Conservation (phyloP, 169 alveolate genomes). For the Prorocentrum cordatum region DNA sequence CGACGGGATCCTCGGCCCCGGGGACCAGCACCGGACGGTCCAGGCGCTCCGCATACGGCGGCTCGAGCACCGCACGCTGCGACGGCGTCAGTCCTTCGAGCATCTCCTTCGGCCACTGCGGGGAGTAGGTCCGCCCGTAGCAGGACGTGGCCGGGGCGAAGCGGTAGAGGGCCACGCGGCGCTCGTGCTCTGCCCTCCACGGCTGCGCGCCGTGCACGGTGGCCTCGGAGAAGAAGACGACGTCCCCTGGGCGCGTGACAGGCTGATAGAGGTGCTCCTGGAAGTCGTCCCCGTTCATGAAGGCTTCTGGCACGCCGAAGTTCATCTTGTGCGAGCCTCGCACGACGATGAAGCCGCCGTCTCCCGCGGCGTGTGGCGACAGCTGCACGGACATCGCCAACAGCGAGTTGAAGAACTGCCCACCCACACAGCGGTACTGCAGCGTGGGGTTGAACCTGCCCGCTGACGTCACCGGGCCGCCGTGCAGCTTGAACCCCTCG, state of each 20-base stretch:
- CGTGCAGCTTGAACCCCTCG: slow-evolving; percentile 39
- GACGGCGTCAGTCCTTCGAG: too few species aligned
- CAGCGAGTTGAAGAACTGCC: slow-evolving; percentile 42
- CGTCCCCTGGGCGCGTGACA: slow-evolving; percentile 38
- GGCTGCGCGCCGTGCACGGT: slow-evolving; percentile 63
- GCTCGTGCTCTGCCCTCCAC: slow-evolving; percentile 60
- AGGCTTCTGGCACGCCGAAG: slow-evolving; percentile 16
- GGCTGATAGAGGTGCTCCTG: slow-evolving; percentile 60
- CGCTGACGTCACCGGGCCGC: slow-evolving; percentile 47
- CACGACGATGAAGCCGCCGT: slow-evolving; percentile 37
- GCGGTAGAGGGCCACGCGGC: slow-evolving; percentile 59
- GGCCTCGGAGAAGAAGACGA: slow-evolving; percentile 45
- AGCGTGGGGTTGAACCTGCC: slow-evolving; percentile 31
- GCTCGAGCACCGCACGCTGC: too few species aligned
- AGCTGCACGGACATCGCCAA: slow-evolving; percentile 52
- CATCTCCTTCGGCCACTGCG: slow-evolving; percentile 19
- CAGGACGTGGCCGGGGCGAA: slow-evolving; percentile 46
- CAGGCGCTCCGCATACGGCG: too few species aligned
- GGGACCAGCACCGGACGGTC: too few species aligned
- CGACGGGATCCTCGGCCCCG: too few species aligned
- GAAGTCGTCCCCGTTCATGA: slow-evolving; percentile 17
- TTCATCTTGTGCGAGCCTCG: slow-evolving; percentile 63
- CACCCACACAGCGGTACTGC: slow-evolving; percentile 48
- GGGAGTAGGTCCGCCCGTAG: slow-evolving; percentile 27
- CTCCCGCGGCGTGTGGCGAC: slow-evolving; percentile 19